Base-by-base conservation (phyloP, 1,139 yeast species). In the Diutina catenulata region DNA sequence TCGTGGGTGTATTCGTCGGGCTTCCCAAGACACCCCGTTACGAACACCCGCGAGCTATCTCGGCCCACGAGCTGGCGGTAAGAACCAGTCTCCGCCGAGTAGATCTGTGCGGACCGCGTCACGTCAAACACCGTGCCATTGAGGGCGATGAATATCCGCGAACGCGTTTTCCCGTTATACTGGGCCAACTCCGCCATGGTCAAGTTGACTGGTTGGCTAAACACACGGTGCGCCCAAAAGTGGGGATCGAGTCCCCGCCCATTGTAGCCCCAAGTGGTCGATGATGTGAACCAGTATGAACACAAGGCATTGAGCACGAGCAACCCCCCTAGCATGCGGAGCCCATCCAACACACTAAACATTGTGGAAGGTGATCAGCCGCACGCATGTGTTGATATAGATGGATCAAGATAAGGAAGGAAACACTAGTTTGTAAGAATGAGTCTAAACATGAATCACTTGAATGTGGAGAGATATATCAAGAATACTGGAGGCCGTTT, bases 41-140 rank as follows among this genome's bases (percentile, higher is more conserved):
- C 80, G 48, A 74, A 78, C 20, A 86, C 86, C 36, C 94, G 59
- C 0, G 91, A 80, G 33, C 76, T 71, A 52, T 84, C 94, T 37
- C 59, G 60, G 0, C 94, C 94, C 19, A 77, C 68, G 49, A 84
- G 72, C 39, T 66, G 59, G 4, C 62, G 53, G 52, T 83, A 83
- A 1, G 78, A 55, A 0, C 87, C 87, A 1, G 64, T 60, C 0
- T 82, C 80, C 0, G 86, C 86, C 9, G 25, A n/a, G 52, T 84
- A 83, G 2, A 78, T 59, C 2, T 51, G 56, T 2, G 66, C 59
- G n/a, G 72, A 61, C 0, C 68, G 55, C 3, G 76, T 57, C 2
- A 83, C 94, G 49, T 83, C 94, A 52, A 68, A 83, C 0, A 83
- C 79, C 5, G 64, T 65, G 0, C 88, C 88, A 47, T 78, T 65